Evolutionary conservation across 1,284 basidiomycete genomes (phyloP).

Genomic region (Erythrobasidium hasegawianum): DNA sequence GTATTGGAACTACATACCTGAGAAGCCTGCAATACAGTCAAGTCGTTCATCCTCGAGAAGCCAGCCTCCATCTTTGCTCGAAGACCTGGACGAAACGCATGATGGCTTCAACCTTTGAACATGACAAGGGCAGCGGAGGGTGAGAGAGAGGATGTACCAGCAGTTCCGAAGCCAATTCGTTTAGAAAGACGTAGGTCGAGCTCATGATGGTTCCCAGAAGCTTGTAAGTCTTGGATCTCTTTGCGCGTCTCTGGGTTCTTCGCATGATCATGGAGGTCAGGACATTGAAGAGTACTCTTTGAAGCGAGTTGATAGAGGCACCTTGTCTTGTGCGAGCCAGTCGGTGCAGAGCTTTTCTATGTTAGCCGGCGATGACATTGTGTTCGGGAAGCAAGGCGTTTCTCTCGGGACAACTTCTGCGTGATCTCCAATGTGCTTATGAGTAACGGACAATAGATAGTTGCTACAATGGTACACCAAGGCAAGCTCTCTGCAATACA

Average conservation of each 20-base stretch:
- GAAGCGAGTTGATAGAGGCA: no score
- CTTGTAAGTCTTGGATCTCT: constrained; percentile 21
- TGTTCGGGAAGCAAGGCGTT: not conserved
- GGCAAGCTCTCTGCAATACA: no score
- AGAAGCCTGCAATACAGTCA: constrained; percentile 69
- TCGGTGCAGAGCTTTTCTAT: constrained; percentile 2
- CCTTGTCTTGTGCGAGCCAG: constrained; percentile 31
- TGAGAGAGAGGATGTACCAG: constrained; percentile 56
- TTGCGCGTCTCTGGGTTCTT: constrained; percentile 23
- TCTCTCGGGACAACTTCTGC: no score
- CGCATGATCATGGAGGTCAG: no score
- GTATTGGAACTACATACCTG: constrained; percentile 27
- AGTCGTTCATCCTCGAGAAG: constrained; percentile 78
- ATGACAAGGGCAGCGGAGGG: no score
- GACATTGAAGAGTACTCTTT: no score
- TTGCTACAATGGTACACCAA: no score
- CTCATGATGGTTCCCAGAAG: constrained; percentile 25
- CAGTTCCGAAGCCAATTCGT: constrained; percentile 79
- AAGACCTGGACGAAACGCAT: no score
- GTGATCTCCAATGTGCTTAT: no score
- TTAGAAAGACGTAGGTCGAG: constrained; percentile 61
- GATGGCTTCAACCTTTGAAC: no score
- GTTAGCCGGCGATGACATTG: not conserved
- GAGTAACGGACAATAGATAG: no score
- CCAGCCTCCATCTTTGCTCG: constrained; percentile 79